Evolutionary conservation across 352 stramenopile genomes (phyloP).

Genomic region (Phytophthora melonis): DNA sequence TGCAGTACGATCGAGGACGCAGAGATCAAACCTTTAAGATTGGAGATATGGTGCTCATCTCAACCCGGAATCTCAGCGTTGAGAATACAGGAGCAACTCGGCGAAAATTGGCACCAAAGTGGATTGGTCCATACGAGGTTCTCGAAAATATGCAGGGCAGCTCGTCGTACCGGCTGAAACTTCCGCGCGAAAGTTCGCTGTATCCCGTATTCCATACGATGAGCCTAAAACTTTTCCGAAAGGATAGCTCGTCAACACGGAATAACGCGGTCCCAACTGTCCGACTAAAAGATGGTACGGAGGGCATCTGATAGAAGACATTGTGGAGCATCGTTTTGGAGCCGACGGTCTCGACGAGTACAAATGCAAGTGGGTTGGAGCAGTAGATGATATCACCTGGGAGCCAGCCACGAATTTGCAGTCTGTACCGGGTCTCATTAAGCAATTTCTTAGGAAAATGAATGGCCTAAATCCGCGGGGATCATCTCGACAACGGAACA

Average conservation of each 20-base stretch:
- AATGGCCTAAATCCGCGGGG: no score
- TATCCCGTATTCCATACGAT: background rate
- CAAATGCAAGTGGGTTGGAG: background rate
- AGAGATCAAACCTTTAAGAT: background rate
- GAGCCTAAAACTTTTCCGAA: background rate
- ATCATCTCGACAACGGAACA: no score
- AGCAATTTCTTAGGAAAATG: no score
- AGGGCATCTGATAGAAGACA: background rate
- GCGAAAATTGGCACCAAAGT: background rate
- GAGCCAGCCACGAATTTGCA: no score
- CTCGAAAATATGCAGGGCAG: no score
- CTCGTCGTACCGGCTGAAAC: background rate
- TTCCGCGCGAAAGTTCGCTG: background rate
- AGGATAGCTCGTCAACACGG: background rate
- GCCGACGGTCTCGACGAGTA: background rate
- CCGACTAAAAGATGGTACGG: background rate
- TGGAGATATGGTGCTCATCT: background rate
- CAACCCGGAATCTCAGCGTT: background rate
- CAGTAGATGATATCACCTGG: background rate
- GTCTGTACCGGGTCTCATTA: no score
- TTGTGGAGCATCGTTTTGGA: background rate
- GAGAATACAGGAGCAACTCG: background rate
- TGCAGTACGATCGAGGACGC: background rate
- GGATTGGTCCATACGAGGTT: constrained; percentile 5
- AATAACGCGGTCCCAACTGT: background rate